Conservation (phyloP, 768 basidiomycete genomes). For the Pleurotus djamor region DNA sequence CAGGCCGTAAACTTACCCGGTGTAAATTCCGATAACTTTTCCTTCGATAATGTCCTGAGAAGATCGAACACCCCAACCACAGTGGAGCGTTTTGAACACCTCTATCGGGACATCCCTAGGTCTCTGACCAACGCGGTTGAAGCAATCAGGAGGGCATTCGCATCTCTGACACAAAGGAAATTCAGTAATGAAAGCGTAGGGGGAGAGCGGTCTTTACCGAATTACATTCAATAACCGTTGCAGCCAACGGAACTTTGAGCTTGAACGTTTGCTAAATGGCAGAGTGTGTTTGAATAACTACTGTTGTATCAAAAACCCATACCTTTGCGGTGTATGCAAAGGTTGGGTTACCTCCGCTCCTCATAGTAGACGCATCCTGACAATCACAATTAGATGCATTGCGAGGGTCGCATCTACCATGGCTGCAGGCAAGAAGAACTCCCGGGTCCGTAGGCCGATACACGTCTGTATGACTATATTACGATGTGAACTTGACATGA, state of each 20-base stretch:
- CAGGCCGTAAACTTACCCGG: constrained; percentile 45
- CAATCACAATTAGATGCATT: constrained; percentile 37
- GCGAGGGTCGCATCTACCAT: constrained; percentile 24
- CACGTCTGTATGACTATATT: constrained; percentile 14
- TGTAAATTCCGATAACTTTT: constrained; percentile 65
- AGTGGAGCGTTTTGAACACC: constrained; percentile 58
- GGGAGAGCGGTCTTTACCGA: constrained; percentile 29
- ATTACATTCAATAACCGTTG: constrained; percentile 68
- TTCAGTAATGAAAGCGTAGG: background rate
- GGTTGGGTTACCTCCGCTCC: constrained; percentile 16
- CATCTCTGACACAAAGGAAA: constrained; percentile 33
- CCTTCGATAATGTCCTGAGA: constrained; percentile 39
- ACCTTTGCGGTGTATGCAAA: constrained; percentile 42
- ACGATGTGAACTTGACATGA: background rate
- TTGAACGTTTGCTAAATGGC: background rate
- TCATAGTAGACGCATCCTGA: constrained; percentile 40
- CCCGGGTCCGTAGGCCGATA: constrained; percentile 18
- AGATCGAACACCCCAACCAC: constrained; percentile 70
- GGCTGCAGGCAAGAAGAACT: constrained; percentile 43
- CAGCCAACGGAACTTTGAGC: constrained; percentile 27
- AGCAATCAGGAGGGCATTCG: constrained; percentile 39
- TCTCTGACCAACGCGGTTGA: constrained; percentile 60
- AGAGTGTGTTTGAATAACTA: constrained; percentile 33
- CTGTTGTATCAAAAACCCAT: constrained; percentile 29
- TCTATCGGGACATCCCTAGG: constrained; percentile 58